These are phyloP conservation scores for Capronia coronata DNA, from an alignment of 2,329 filamentous ascomycete genomes.

Conservation along the genomic window DNA sequence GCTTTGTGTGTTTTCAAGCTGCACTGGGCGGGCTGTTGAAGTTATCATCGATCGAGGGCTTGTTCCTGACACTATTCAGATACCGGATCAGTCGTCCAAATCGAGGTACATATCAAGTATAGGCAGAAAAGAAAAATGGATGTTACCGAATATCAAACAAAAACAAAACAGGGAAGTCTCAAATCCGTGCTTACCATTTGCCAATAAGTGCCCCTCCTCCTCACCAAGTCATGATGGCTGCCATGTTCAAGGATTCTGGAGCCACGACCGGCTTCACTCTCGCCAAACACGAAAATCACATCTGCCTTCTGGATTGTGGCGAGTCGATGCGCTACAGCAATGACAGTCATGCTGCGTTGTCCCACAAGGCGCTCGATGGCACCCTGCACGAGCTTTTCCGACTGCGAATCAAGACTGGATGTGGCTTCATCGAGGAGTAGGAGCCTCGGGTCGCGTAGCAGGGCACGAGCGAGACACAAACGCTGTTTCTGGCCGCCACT, in stretches of 20 bases:
- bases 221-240: slow-evolving; percentile 54
- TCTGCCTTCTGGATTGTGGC: slow-evolving; percentile 73
- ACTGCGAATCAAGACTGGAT: slow-evolving; percentile 56
- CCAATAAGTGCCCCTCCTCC: slow-evolving; percentile 45
- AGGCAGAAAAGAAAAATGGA: slow-evolving; percentile 25
- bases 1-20: too few species aligned
- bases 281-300: slow-evolving; percentile 70
- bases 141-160: too few species aligned
- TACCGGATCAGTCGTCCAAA: not conserved
- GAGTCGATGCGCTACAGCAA: slow-evolving; percentile 71
- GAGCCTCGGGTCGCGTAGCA: slow-evolving; percentile 48
- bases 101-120: too few species aligned
- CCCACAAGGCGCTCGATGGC: slow-evolving; percentile 59
- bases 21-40: too few species aligned
- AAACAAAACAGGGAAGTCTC: too few species aligned
- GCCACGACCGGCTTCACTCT: slow-evolving; percentile 39
- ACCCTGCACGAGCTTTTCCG: slow-evolving; percentile 59
- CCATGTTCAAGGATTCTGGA: slow-evolving; percentile 54
- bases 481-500: slow-evolving; percentile 53
- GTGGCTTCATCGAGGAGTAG: slow-evolving; percentile 57
- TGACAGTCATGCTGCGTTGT: slow-evolving; percentile 51
- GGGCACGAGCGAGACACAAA: slow-evolving; percentile 50
- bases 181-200: slow-evolving; percentile 47
- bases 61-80: slow-evolving; percentile 22
- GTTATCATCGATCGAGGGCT: slow-evolving; percentile 28